These are phyloP conservation scores for Nicotiana otophora DNA, from an alignment of 257 asterid genomes.

Conservation along the genomic window DNA sequence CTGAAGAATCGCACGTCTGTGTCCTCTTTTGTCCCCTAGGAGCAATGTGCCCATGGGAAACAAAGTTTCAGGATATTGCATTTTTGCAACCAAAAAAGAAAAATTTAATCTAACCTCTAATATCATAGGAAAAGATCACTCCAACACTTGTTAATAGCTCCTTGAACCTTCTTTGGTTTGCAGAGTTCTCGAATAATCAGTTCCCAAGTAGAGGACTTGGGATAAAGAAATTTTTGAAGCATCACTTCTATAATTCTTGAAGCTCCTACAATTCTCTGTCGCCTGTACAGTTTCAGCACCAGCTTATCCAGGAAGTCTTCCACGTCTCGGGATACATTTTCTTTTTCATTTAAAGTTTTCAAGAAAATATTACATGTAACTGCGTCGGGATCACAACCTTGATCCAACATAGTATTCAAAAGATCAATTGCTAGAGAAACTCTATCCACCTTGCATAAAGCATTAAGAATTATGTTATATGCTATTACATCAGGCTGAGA, in stretches of 20 bases:
- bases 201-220: conserved; percentile 73
- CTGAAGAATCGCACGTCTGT: background rate
- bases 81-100: background rate
- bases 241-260: conserved; percentile 61
- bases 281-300: conserved; percentile 56
- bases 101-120: conserved; percentile 9
- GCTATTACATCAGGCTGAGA: conserved; percentile 74
- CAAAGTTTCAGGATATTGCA: background rate
- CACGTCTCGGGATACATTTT: conserved; percentile 52
- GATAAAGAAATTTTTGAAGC: conserved; percentile 68
- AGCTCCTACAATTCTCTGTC: conserved; percentile 59
- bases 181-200: conserved; percentile 58
- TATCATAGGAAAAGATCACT: conserved; percentile 47
- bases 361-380: conserved; percentile 74
- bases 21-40: background rate
- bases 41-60: background rate
- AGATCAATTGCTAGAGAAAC: conserved; percentile 66
- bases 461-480: conserved; percentile 60
- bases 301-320: conserved; percentile 76
- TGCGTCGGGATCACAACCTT: conserved; percentile 75
- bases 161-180: conserved; percentile 55
- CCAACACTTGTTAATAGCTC: conserved; percentile 77
- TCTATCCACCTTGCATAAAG: conserved; percentile 63
- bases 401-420: conserved; percentile 65
- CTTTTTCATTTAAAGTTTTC: conserved; percentile 48